Percentiles rank a stretch among this genome's conserved stretches.
Evolutionary conservation across 371 early-diverging fungal species (phyloP).

Genomic region (Mycotypha africana): DNA sequence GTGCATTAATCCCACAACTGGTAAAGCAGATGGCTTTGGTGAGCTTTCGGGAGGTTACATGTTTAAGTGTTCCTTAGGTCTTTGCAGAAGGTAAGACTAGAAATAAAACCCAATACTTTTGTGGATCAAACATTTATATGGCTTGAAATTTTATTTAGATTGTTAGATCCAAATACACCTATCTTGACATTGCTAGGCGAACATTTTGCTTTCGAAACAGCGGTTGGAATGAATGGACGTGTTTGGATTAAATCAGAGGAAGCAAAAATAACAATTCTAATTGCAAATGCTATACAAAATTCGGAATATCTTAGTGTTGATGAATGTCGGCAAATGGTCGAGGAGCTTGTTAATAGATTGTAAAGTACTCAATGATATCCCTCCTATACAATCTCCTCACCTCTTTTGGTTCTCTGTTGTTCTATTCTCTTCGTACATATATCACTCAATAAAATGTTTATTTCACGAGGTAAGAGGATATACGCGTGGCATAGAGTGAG

Average conservation of each 20-base stretch:
- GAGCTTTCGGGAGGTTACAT: constrained; percentile 69
- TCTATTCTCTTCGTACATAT: too few species aligned
- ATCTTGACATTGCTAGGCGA: constrained; percentile 64
- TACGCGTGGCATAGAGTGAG: too few species aligned
- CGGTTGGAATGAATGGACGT: constrained; percentile 91
- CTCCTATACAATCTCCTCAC: not conserved
- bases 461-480: too few species aligned
- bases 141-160: constrained; percentile 26
- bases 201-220: constrained; percentile 79
- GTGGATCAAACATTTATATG: too few species aligned
- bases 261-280: constrained; percentile 52
- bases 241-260: constrained; percentile 82
- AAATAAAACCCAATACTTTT: too few species aligned
- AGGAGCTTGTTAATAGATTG: constrained; percentile 21
- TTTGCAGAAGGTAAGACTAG: constrained; percentile 55
- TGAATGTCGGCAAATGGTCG: constrained; percentile 66
- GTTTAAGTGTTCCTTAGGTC: constrained; percentile 70
- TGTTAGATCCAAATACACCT: constrained; percentile 66
- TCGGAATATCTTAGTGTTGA: constrained; percentile 63
- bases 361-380: not conserved
- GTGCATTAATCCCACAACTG: constrained; percentile 74
- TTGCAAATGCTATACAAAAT: constrained; percentile 69
- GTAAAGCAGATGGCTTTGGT: constrained; percentile 78
- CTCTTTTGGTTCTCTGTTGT: not conserved
- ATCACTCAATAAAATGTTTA: too few species aligned